Percentiles rank a stretch among this genome's conserved stretches.
Evolutionary conservation across 2,329 filamentous ascomycete species (phyloP).

Genomic region (Chrysoporthe deuterocubensis): DNA sequence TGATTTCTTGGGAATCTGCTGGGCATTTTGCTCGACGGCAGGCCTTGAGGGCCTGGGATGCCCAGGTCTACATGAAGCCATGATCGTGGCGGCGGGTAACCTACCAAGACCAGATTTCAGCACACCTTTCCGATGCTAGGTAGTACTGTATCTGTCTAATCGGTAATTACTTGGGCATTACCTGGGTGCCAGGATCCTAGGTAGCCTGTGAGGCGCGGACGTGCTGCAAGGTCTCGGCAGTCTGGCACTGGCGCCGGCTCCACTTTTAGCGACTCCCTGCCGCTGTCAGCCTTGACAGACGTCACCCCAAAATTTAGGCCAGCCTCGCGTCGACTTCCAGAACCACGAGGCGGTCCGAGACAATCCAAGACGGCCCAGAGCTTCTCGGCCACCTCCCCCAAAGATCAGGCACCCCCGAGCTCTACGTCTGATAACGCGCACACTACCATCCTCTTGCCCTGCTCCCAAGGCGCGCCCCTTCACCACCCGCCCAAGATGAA

Average conservation of each 20-base stretch:
- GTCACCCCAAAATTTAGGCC: constrained; percentile 14
- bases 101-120: too few species aligned
- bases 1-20: too few species aligned
- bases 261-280: not conserved
- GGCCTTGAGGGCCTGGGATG: too few species aligned
- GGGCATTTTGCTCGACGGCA: too few species aligned
- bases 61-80: too few species aligned
- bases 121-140: too few species aligned
- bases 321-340: not conserved
- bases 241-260: not conserved
- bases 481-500: constrained; percentile 68
- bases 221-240: not conserved
- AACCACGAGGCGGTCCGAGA: too few species aligned
- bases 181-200: too few species aligned
- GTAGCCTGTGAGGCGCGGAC: not conserved
- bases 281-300: constrained; percentile 4
- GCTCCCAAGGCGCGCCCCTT: not conserved
- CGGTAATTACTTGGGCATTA: too few species aligned
- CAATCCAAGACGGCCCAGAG: not conserved
- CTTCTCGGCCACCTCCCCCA: not conserved
- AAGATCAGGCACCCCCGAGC: not conserved
- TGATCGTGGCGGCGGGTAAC: too few species aligned
- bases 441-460: not conserved
- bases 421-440: not conserved
- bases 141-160: too few species aligned